Conservation (phyloP, 805 yeast genomes). For the Hanseniaspora taiwanica region DNA sequence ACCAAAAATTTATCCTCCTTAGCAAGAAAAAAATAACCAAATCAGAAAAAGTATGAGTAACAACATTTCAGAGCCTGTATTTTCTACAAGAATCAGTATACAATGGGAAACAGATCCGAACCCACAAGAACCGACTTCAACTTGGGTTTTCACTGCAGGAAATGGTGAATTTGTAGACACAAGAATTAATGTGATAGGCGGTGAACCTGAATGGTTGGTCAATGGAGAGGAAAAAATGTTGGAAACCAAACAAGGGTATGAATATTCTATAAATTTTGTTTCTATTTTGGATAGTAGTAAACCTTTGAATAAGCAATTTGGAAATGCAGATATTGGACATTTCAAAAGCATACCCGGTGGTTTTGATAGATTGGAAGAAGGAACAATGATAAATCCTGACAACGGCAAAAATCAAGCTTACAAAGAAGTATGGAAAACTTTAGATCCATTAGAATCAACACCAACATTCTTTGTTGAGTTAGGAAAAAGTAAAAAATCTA, state of each 20-base stretch:
- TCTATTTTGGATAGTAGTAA: slow-evolving; percentile 4
- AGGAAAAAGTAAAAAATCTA: no score
- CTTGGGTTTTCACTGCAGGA: slow-evolving; percentile 37
- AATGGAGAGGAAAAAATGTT: slow-evolving; percentile 21
- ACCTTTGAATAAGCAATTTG: no score
- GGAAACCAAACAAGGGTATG: slow-evolving; percentile 10
- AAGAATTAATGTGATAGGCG: slow-evolving; percentile 10
- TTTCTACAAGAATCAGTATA: slow-evolving; percentile 36
- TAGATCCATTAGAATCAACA: slow-evolving; percentile 27
- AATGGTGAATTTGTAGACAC: slow-evolving; percentile 35
- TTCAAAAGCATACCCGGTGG: slow-evolving; percentile 25
- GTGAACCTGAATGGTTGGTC: slow-evolving; percentile 12
- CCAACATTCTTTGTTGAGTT: slow-evolving; percentile 19
- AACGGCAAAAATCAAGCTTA: slow-evolving; percentile 29
- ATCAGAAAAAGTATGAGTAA: background rate
- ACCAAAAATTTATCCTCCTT: no score
- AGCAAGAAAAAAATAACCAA: background rate
- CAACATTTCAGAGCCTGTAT: slow-evolving; percentile 3
- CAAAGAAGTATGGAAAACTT: slow-evolving; percentile 41
- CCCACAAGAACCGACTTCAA: slow-evolving; percentile 32
- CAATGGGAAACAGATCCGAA: slow-evolving; percentile 33
- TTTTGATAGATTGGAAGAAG: slow-evolving; percentile 32
- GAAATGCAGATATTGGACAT: slow-evolving; percentile 37
- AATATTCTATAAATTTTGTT: slow-evolving; percentile 4
- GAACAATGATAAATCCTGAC: slow-evolving; percentile 34